Base-by-base conservation (phyloP, 768 basidiomycete genomes). In the Chlorophyllum brunneum region DNA sequence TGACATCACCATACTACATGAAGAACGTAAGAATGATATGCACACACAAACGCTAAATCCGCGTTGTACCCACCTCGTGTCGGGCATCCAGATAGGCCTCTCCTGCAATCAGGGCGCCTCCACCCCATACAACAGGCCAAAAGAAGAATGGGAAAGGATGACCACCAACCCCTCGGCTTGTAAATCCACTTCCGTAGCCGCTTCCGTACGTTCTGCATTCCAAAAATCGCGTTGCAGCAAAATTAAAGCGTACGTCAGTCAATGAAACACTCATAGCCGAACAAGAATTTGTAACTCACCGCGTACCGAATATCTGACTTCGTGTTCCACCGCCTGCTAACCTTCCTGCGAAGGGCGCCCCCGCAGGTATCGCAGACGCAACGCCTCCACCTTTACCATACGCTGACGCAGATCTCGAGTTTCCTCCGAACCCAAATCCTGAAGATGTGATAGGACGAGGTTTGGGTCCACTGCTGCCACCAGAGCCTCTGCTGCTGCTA, bases 91-190 rank as follows among this genome's bases (percentile, higher is more conserved):
- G 56, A 27, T 68, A 66, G 4, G 42, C 10, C 7, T 11, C 42
- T 26, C 18, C 26, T 22, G 13, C 22, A 43, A 52, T 51, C 6
- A 59, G 61, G 4, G 65, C 66, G 3, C 57, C 53, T 10, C 56
- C 11, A 51, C 60, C 67, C 78, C 80, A 84, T 2, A 74, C 68
- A 4, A 84, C 16, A 0, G 83, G 82, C 81, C 83, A 85, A 65
- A 75, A 85, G 57, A 70, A 73, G 54, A 82, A 85, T 2, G 83
- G 83, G 60, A 85, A 83, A 2, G 70, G 71, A 0, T 74, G 68
- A 0, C 73, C 73, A 1, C 54, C 40, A n/a, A 80, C 77, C 15
- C 80, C 80, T 6, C 68, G 64, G 6, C 66, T 15, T 9, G 22
- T 15, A 27, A 26, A 66, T 3, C 56, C 40, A 34, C 72, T 34